Evolutionary conservation across 306 rosid species (phyloP).

Genomic region (Vicia sativa): DNA sequence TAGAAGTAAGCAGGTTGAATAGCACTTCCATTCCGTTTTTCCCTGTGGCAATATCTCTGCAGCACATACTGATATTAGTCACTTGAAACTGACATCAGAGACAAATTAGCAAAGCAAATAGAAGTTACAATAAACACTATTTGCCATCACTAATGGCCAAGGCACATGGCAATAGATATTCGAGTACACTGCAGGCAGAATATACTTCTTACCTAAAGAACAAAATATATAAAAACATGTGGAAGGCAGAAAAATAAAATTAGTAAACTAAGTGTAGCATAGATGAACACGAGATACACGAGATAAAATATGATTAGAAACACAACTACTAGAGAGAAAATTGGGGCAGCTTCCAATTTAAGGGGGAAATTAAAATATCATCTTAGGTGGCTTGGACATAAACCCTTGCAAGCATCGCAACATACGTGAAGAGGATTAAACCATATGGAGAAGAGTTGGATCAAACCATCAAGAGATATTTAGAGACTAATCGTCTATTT

Average conservation of each 20-base stretch:
- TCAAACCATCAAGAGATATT: background rate
- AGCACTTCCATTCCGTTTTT: conserved; percentile 74
- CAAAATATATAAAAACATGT: conserved; percentile 1
- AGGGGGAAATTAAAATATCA: background rate
- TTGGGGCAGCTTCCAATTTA: background rate
- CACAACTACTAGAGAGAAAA: background rate
- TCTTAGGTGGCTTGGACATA: background rate
- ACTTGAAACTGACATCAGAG: conserved; percentile 14
- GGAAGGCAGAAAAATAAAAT: background rate
- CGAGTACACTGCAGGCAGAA: conserved; percentile 11
- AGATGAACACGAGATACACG: background rate
- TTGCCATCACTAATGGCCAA: conserved; percentile 15
- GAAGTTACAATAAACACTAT: conserved; percentile 23
- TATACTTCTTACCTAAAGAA: conserved; percentile 24
- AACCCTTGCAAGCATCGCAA: background rate
- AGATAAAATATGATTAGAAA: conserved; percentile 14
- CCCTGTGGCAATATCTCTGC: conserved; percentile 68
- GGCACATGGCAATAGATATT: conserved; percentile 32
- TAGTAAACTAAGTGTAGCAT: background rate
- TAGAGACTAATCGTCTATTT: background rate
- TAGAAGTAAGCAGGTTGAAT: conserved; percentile 71
- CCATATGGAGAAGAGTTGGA: background rate
- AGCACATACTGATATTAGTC: conserved; percentile 36
- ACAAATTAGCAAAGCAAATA: conserved; percentile 32
- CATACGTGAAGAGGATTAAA: background rate